A percentile compares a stretch with the other conserved stretches of the same genome.
phyloP scores from a whole-genome alignment of 352 stramenopile genomes.

The Phytopythium litorale region DNA sequence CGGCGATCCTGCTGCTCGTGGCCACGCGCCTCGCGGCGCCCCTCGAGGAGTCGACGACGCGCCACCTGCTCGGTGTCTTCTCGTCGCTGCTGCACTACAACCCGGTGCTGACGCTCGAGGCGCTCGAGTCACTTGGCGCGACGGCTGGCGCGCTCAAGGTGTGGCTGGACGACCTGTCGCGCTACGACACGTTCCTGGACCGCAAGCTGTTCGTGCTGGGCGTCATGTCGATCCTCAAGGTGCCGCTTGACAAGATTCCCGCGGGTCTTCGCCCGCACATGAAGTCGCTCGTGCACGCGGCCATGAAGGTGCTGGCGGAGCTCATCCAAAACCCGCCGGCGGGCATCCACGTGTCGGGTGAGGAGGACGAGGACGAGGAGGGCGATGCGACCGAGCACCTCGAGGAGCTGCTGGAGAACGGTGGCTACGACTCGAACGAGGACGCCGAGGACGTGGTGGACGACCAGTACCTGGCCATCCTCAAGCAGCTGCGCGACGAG shows the following conservation, averaged over 20 bases:
- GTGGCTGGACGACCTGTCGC: slow-evolving; percentile 87
- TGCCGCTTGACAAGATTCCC: slow-evolving; percentile 82
- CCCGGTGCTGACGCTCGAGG: slow-evolving; percentile 80
- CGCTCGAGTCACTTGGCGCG: slow-evolving; percentile 85
- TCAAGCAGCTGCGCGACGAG: slow-evolving; percentile 90
- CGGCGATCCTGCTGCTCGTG: slow-evolving; percentile 67
- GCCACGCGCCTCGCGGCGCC: slow-evolving; percentile 54
- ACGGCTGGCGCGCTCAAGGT: slow-evolving; percentile 90
- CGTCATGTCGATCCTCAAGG: slow-evolving; percentile 88
- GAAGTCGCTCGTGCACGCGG: slow-evolving; percentile 81
- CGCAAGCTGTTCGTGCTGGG: slow-evolving; percentile 93
- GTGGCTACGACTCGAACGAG: slow-evolving; percentile 87
- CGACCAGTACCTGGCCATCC: slow-evolving; percentile 92
- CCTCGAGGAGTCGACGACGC: slow-evolving; percentile 65
- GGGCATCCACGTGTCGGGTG: slow-evolving; percentile 42
- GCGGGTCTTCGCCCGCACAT: slow-evolving; percentile 83
- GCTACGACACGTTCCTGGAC: slow-evolving; percentile 82
- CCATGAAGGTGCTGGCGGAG: slow-evolving; percentile 83
- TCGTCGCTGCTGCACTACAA: slow-evolving; percentile 94
- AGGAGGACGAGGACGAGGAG: slow-evolving; percentile 52
- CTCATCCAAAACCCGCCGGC: slow-evolving; percentile 53
- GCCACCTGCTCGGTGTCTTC: slow-evolving; percentile 88
- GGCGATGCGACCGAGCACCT: slow-evolving; percentile 59
- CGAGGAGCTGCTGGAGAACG: slow-evolving; percentile 87
- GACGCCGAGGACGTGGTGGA: slow-evolving; percentile 93